Evolutionary conservation across 306 rosid genomes (phyloP).

Genomic region (Pterocarpus macrocarpus): DNA sequence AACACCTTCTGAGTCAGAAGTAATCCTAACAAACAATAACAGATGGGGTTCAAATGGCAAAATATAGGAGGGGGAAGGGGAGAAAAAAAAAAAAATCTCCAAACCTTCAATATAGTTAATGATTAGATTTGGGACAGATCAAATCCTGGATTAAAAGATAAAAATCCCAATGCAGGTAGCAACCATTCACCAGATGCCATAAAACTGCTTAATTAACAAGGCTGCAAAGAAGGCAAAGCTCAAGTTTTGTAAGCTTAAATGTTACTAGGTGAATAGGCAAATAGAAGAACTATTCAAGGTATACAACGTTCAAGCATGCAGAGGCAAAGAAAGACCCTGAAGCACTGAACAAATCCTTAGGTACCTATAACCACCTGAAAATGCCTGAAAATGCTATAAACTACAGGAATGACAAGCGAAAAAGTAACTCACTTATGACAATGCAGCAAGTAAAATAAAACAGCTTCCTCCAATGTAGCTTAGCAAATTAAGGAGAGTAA

Average conservation of each 20-base stretch:
- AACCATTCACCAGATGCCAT: conserved; percentile 11
- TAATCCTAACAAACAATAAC: conserved; percentile 1
- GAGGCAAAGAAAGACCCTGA: background rate
- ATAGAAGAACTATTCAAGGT: background rate
- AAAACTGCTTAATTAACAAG: background rate
- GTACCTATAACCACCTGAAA: background rate
- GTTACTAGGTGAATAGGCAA: background rate
- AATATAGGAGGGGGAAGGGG: background rate
- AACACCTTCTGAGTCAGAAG: conserved; percentile 6
- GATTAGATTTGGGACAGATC: background rate
- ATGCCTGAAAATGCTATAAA: background rate
- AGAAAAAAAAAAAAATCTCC: background rate
- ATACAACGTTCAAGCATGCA: background rate
- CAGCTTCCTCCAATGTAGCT: background rate
- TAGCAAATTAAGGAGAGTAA: background rate
- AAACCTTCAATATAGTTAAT: background rate
- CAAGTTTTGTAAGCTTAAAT: background rate
- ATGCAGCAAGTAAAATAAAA: background rate
- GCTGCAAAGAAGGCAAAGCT: background rate
- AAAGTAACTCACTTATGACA: background rate
- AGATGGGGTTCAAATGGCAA: background rate
- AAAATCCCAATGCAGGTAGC: background rate
- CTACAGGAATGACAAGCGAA: background rate
- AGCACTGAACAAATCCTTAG: background rate
- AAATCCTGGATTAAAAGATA: background rate